Evolutionary conservation across 139 green algal genomes (phyloP).

Genomic region (Micractinium sp.): DNA sequence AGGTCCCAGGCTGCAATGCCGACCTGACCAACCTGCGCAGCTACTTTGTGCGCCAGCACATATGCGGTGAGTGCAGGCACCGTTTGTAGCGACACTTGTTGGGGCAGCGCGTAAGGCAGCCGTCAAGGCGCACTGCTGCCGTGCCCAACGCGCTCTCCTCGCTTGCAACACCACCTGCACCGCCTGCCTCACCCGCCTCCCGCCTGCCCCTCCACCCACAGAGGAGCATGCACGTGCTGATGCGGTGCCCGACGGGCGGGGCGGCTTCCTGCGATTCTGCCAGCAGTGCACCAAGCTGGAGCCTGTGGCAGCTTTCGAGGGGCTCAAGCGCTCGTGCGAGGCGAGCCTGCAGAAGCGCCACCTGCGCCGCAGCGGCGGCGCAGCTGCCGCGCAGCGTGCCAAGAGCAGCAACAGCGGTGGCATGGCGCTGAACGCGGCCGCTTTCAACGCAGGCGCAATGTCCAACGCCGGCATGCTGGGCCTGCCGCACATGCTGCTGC

Average conservation of each 20-base stretch:
- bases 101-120: no score
- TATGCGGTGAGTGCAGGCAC: conserved; percentile 10
- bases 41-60: conserved; percentile 28
- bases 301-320: conserved; percentile 3
- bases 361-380: conserved; percentile 2
- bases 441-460: no score
- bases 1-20: conserved; percentile 15
- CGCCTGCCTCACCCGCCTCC: not conserved
- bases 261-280: conserved; percentile 16
- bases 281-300: conserved; percentile 37
- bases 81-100: no score
- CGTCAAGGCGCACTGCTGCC: no score
- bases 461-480: no score
- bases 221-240: conserved; percentile 25
- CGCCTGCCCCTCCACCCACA: not conserved
- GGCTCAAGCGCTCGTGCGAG: conserved; percentile 5
- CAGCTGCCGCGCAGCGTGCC: not conserved
- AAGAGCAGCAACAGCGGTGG: not conserved
- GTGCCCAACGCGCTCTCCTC: no score
- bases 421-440: not conserved
- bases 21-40: conserved; percentile 14
- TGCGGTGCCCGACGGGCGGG: not conserved
- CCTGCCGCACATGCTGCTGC: not conserved
- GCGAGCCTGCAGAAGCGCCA: conserved; percentile 26
- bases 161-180: not conserved